Base-by-base conservation (phyloP, 2,329 filamentous ascomycete species). In the Fusarium papillatum region DNA sequence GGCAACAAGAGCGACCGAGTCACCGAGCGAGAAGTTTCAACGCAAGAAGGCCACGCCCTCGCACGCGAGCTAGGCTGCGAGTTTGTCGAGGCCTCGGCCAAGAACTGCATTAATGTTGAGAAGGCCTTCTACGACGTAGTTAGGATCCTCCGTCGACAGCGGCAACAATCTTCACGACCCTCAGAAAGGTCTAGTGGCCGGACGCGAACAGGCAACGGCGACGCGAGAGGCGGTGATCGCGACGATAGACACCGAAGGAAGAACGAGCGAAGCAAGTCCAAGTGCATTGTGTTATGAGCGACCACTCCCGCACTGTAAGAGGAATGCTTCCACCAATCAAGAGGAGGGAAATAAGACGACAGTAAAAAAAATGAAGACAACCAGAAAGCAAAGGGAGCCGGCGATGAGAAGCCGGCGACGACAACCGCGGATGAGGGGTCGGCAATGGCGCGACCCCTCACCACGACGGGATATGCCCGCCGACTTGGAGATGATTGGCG, bases 101-200 rank as follows among this genome's bases (percentile, higher is more conserved):
- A 98, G 88, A 98, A 98, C 84, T 98, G 96, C 86, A 95, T 98
- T 88, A 98, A 98, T 81, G 96, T 98, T 66, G 97, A 98, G 85
- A 98, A 98, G 88, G 96, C 95, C 38, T 98, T 99, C 82, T 98
- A 98, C 85, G 97, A 99, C 82, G 97, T 99, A 10, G 97, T 98
- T 66, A 90, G 97, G 78, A 95, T 97, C 84, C 88, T 99, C 76
- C 93, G 97, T 79, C 92, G 94, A 80, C 95, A 98, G 85, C 90
- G 95, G 80, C 93, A 95, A 79, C 86, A 88, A 70, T 84, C 86
- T 14, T 81, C 86, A 61, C 84, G 86, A 36, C 85, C 86, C 38
- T 76, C 82, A 8, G 82, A 80, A 67, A 81, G 79, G 73, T 78
- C 82, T 57, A 75, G 81, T 63, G 80, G 83, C 72, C 83, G 86